Conservation (phyloP, 2,329 filamentous ascomycete species). For the Colletotrichum plurivorum region DNA sequence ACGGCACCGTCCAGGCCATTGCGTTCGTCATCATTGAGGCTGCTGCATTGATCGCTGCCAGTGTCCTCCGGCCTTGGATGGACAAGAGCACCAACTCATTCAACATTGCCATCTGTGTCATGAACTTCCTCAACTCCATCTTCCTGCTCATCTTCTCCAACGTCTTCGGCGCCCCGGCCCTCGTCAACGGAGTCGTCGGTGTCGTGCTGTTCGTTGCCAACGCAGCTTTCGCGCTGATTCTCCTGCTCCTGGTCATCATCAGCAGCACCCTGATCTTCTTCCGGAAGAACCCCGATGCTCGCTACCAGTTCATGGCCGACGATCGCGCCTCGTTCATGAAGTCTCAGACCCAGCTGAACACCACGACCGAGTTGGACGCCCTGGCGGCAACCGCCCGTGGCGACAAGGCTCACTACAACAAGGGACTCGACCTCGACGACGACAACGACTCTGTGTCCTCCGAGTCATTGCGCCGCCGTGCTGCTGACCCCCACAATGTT, state of each 20-base stretch:
- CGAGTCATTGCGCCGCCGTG: constrained; percentile 54
- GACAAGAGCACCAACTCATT: constrained; percentile 98
- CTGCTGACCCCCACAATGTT: constrained; percentile 43
- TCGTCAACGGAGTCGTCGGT: constrained; percentile 90
- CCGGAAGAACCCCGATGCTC: constrained; percentile 93
- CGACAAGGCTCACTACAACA: constrained; percentile 69
- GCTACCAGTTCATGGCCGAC: constrained; percentile 97
- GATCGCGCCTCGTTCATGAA: constrained; percentile 98
- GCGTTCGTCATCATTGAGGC: constrained; percentile 88
- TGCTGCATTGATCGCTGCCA: constrained; percentile 80
- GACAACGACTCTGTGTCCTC: constrained; percentile 59
- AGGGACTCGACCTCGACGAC: constrained; percentile 56
- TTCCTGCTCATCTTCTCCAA: constrained; percentile 91
- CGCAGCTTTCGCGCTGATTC: constrained; percentile 84
- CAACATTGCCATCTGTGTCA: constrained; percentile 90
- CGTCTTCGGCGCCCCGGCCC: constrained; percentile 85
- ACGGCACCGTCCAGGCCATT: constrained; percentile 81
- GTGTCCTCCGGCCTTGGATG: constrained; percentile 94
- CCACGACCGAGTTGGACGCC: constrained; percentile 89
- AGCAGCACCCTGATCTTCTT: constrained; percentile 79
- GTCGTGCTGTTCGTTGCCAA: constrained; percentile 92
- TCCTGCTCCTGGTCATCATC: constrained; percentile 82
- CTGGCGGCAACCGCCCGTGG: constrained; percentile 90
- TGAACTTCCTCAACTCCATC: constrained; percentile 93
- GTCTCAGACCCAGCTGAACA: constrained; percentile 84